phyloP scores from a whole-genome alignment of 352 stramenopile species.

The Thraustotheca clavata region DNA sequence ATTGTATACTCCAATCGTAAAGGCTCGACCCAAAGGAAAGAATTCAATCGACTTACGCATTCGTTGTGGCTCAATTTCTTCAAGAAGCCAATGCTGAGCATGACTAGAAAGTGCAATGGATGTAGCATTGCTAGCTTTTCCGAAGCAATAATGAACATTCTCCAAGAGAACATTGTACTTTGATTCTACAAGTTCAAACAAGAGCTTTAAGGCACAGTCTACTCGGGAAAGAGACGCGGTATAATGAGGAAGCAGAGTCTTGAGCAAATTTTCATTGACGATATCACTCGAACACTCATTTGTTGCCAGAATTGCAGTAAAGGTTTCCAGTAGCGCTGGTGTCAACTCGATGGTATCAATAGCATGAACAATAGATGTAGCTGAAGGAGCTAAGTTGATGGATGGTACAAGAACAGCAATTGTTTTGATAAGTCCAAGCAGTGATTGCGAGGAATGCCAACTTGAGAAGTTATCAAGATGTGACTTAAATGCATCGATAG shows the following conservation, averaged over 20 bases:
- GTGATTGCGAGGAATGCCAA: background rate
- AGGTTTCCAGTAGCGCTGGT: background rate
- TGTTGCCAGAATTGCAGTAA: background rate
- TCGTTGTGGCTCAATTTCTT: constrained; percentile 51
- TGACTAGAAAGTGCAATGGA: constrained; percentile 19
- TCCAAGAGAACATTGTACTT: constrained; percentile 28
- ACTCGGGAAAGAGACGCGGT: constrained; percentile 52
- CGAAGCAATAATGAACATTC: constrained; percentile 65
- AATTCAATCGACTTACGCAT: constrained; percentile 59
- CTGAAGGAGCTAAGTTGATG: background rate
- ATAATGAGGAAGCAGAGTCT: constrained; percentile 45
- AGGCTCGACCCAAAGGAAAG: constrained; percentile 49
- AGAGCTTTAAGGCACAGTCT: constrained; percentile 43
- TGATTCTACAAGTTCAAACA: constrained; percentile 50
- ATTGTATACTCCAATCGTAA: background rate
- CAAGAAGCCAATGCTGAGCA: constrained; percentile 21
- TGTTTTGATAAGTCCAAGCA: background rate
- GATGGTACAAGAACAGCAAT: background rate
- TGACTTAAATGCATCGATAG: background rate
- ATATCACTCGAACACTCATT: background rate
- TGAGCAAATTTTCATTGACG: constrained; percentile 9
- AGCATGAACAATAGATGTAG: background rate
- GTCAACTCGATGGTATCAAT: background rate
- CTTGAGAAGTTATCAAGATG: background rate
- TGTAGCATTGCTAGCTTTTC: constrained; percentile 32